Percentiles rank a stretch among this genome's conserved stretches.
These are phyloP conservation scores for Tricholoma bakamatsutake DNA, from an alignment of 768 basidiomycete species.

Conservation along the genomic window DNA sequence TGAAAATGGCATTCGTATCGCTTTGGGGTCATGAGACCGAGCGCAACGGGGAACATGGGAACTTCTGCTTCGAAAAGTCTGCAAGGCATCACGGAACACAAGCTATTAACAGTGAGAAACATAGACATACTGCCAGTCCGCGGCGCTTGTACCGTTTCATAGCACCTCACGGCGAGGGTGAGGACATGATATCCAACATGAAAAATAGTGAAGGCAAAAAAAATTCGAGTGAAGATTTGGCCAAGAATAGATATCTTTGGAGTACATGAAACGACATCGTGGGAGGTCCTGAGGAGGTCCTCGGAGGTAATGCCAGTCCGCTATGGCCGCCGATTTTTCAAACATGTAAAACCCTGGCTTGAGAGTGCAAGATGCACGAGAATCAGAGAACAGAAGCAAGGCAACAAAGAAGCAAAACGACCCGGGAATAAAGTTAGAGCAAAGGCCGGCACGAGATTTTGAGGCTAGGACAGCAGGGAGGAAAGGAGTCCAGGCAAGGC, in stretches of 20 bases:
- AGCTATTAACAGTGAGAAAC: neutral
- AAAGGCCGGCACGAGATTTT: neutral
- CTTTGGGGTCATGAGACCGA: neutral
- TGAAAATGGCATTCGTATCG: neutral
- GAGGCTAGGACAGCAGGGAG: neutral
- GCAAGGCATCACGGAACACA: neutral
- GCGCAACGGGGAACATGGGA: neutral
- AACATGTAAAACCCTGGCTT: neutral
- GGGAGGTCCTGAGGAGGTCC: neutral
- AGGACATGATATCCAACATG: neutral
- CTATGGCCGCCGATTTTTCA: neutral
- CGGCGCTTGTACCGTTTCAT: neutral
- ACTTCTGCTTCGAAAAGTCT: neutral
- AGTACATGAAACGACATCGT: neutral
- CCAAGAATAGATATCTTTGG: neutral
- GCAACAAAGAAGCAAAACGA: neutral
- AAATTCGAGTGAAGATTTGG: neutral
- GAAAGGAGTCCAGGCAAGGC: neutral
- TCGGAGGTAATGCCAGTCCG: neutral
- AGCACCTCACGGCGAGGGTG: neutral
- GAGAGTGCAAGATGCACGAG: neutral
- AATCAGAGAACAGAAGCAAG: neutral
- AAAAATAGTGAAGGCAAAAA: neutral
- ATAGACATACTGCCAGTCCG: neutral
- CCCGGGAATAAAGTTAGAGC: neutral